Base-by-base conservation (phyloP, 768 basidiomycete genomes). In the Mycena rosella region DNA sequence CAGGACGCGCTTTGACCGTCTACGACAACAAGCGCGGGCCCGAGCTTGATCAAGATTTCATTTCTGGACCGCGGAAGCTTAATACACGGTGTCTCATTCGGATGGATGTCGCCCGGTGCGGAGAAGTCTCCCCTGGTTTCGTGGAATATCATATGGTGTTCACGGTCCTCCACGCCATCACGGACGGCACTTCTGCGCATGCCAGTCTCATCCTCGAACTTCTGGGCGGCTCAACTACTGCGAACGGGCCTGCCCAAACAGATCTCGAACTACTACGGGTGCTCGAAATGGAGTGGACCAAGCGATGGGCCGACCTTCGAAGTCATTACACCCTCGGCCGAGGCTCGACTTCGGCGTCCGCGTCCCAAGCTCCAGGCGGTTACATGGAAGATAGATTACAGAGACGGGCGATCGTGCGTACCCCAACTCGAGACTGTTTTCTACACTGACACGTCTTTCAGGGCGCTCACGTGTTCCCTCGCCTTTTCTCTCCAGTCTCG, bases 201-300 rank as follows among this genome's bases (percentile, higher is more conserved):
- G 14, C 32, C 17, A 34, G 60, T 40, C 29, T 60, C n/a, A 53
- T 54, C 3, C 30, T 67, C 24, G 65, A 67, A 36, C 52, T 67
- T n/a, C 22, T 67, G 17, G 49, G 54, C 14, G 58, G 59, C 2
- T 60, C 54, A 7, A 18, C 49, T 8, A 61, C 49, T n/a, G 22
- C 38, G 5, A 34, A 36, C 13, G 60, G 60, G 26, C 49, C 1
- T 14, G 26, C 47, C 17, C 51, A 38, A 15, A 65, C 65, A 7
- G 59, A 67, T 20, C 52, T 13, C 9, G 58, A 67, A 44, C 32
- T 67, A 30, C 14, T 18, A 11, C 36, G 22, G 2, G 22, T 60
- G 9, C 53, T 67, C 26, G 56, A 60, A 18, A 11, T 40, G 29
- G 65, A 67, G 17, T 67, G 65, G 65, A 29, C 4, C 30, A 47